phyloP scores from a whole-genome alignment of 176 grass and related monocot genomes.

The Carex littledalei region DNA sequence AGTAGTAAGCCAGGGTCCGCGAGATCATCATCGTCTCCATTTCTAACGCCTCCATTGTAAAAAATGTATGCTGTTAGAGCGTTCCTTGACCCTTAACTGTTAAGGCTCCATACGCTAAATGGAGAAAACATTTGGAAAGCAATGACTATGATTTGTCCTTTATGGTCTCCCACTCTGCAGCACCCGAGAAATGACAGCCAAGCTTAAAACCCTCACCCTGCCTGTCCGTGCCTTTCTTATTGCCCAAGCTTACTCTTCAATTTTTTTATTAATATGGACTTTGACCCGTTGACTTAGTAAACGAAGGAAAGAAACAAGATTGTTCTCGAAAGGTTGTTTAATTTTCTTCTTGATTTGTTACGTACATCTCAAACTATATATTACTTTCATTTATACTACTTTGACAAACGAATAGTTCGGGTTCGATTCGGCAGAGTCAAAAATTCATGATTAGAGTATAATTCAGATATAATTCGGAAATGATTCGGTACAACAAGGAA shows the following conservation, averaged over 20 bases:
- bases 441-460: too few relatives aligned
- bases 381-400: too few relatives aligned
- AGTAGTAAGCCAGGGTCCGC: neutral
- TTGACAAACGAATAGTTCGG: too few relatives aligned
- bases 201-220: conserved; percentile 19
- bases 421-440: fast-evolving
- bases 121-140: neutral
- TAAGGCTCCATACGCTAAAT: neutral
- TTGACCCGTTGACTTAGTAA: too few relatives aligned
- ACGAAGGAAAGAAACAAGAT: too few relatives aligned
- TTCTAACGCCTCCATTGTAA: neutral
- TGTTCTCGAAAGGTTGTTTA: too few relatives aligned
- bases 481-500: too few relatives aligned
- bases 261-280: neutral
- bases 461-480: too few relatives aligned
- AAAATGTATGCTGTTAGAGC: too few relatives aligned
- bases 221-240: neutral
- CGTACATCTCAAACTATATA: too few relatives aligned
- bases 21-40: neutral
- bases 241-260: neutral
- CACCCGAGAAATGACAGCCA: conserved; percentile 3
- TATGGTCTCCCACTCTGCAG: conserved; percentile 12
- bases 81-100: neutral
- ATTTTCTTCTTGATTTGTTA: too few relatives aligned
- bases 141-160: neutral